Evolutionary conservation across 2,329 filamentous ascomycete species (phyloP).

Genomic region (Pseudocercospora cruenta): DNA sequence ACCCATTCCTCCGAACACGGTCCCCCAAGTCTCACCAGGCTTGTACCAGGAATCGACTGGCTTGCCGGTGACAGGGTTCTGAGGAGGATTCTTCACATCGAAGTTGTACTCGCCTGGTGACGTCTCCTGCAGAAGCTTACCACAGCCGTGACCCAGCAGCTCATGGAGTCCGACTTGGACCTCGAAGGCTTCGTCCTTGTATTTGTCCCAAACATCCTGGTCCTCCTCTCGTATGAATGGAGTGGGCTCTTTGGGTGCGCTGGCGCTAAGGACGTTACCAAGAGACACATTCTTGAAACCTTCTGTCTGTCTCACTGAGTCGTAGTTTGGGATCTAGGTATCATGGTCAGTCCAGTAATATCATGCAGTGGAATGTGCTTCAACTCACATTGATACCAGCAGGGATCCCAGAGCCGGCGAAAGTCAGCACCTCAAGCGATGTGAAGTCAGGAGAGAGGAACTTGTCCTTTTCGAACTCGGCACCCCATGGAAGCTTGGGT

Average conservation of each 20-base stretch:
- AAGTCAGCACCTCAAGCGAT: constrained; percentile 86
- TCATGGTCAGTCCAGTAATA: constrained; percentile 17
- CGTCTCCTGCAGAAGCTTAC: constrained; percentile 91
- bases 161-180: constrained; percentile 96
- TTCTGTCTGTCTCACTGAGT: constrained; percentile 77
- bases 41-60: constrained; percentile 88
- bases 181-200: constrained; percentile 86
- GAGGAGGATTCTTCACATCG: constrained; percentile 76
- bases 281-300: constrained; percentile 94
- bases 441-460: constrained; percentile 97
- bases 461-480: constrained; percentile 92
- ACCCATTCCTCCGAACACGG: constrained; percentile 82
- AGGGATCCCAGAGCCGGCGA: constrained; percentile 67
- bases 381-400: constrained; percentile 46
- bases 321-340: constrained; percentile 63
- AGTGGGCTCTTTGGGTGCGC: constrained; percentile 87
- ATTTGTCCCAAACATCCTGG: constrained; percentile 75
- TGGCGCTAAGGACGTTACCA: constrained; percentile 89
- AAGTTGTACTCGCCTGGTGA: constrained; percentile 84
- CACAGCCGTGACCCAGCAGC: constrained; percentile 87
- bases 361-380: background rate
- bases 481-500: constrained; percentile 83
- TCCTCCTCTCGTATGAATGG: constrained; percentile 85
- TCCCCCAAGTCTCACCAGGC: constrained; percentile 92
- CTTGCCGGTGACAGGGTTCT: constrained; percentile 77